Percentiles rank a stretch among this genome's conserved stretches.
Conservation (phyloP, 495 filamentous ascomycete genomes). For the Aspergillus avenaceus region DNA sequence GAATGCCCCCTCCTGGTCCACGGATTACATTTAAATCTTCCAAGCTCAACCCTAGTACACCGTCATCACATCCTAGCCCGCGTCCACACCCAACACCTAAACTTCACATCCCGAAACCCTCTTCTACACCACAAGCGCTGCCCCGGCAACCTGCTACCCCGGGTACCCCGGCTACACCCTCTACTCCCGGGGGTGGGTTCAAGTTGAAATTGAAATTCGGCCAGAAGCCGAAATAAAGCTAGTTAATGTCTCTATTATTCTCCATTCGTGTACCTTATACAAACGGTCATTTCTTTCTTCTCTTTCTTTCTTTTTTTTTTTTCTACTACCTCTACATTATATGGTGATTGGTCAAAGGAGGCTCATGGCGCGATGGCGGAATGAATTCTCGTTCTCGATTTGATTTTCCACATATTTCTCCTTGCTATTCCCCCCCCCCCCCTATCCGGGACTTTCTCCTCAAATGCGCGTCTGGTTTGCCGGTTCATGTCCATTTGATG, state of each 20-base stretch:
- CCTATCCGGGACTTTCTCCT: conserved; percentile 6
- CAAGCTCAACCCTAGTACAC: conserved; percentile 24
- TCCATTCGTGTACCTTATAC: conserved; percentile 17
- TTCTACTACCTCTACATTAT: conserved; percentile 7
- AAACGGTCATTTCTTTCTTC: too few relatives aligned
- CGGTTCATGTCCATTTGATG: conserved; percentile 4
- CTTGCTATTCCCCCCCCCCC: conserved; percentile 7
- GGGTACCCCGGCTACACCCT: conserved; percentile 33
- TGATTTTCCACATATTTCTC: conserved; percentile 7
- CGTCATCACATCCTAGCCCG: conserved; percentile 15
- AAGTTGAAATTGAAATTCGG: conserved; percentile 45
- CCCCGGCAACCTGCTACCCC: conserved; percentile 18
- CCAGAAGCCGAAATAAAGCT: conserved; percentile 29
- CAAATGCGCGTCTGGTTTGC: conserved; percentile 2
- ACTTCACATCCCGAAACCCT: conserved; percentile 34
- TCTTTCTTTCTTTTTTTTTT: conserved; percentile 7
- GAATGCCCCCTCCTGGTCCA: conserved; percentile 34
- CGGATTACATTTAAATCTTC: conserved; percentile 46
- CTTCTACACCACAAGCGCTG: conserved; percentile 15
- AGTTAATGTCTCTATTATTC: conserved; percentile 1
- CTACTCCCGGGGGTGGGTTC: conserved; percentile 33
- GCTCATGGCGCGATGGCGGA: conserved; percentile 13
- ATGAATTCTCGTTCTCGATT: conserved; percentile 6
- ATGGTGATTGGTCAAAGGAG: conserved; percentile 9
- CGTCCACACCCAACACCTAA: conserved; percentile 25